Percentiles rank a stretch among this genome's conserved stretches.
These are phyloP conservation scores for Kazachstania sp. DNA, from an alignment of 1,139 yeast species.

Conservation along the genomic window DNA sequence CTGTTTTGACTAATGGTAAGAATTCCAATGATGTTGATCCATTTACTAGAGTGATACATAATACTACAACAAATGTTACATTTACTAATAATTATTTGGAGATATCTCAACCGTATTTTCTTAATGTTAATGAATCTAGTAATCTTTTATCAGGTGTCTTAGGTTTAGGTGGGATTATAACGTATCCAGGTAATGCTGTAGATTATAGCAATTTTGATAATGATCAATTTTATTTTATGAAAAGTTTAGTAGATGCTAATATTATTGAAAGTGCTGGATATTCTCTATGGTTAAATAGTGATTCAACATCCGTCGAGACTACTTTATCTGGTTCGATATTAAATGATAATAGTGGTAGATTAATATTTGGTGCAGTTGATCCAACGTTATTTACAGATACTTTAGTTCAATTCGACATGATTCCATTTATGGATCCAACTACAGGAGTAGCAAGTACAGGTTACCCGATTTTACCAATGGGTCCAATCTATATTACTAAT, in stretches of 20 bases:
- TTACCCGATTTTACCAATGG: slow-evolving; percentile 52
- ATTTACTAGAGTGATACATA: neutral
- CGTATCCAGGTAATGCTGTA: slow-evolving; percentile 9
- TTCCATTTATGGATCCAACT: slow-evolving; percentile 36
- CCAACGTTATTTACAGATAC: slow-evolving; percentile 39
- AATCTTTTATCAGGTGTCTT: slow-evolving; percentile 43
- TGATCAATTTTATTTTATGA: slow-evolving; percentile 38
- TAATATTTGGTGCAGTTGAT: slow-evolving; percentile 57
- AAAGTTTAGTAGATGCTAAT: slow-evolving; percentile 30
- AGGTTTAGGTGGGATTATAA: slow-evolving; percentile 44
- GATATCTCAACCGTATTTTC: slow-evolving; percentile 26
- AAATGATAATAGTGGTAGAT: slow-evolving; percentile 28
- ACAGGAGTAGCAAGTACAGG: slow-evolving; percentile 28
- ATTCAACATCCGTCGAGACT: slow-evolving; percentile 8
- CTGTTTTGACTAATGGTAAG: neutral
- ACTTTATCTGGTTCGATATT: neutral
- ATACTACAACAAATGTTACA: neutral
- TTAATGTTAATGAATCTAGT: slow-evolving; percentile 35
- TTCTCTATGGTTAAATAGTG: slow-evolving; percentile 43
- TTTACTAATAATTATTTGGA: slow-evolving; percentile 8
- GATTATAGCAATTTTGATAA: slow-evolving; percentile 21
- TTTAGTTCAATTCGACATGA: slow-evolving; percentile 40
- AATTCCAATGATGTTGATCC: neutral
- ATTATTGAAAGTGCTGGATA: slow-evolving; percentile 43
- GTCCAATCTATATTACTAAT: slow-evolving; percentile 43